These are phyloP conservation scores for Arachnomyces sp. DNA, from an alignment of 2,329 filamentous ascomycete genomes.

Conservation along the genomic window DNA sequence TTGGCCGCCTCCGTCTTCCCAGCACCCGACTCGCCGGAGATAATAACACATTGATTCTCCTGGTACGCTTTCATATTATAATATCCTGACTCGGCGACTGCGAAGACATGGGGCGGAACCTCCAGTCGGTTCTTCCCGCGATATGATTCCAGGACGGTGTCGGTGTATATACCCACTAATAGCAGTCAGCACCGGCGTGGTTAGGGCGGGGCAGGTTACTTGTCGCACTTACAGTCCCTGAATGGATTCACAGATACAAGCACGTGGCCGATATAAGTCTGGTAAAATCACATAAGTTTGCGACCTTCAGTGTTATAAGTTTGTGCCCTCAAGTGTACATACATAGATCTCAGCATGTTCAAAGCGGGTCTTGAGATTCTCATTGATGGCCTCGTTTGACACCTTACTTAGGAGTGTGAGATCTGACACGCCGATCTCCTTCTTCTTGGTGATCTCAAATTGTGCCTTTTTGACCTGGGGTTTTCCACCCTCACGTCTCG, in stretches of 20 bases:
- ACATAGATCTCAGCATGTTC: constrained; percentile 95
- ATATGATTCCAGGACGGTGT: constrained; percentile 86
- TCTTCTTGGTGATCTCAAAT: constrained; percentile 96
- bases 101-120: constrained; percentile 89
- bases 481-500: constrained; percentile 42
- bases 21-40: constrained; percentile 94
- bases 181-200: constrained; percentile 27
- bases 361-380: constrained; percentile 96
- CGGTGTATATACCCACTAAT: constrained; percentile 89
- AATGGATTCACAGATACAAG: constrained; percentile 98
- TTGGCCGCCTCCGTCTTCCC: constrained; percentile 98
- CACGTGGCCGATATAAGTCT: constrained; percentile 98
- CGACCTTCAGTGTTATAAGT: not conserved
- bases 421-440: constrained; percentile 97
- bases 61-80: constrained; percentile 99
- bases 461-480: constrained; percentile 87
- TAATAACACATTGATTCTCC: constrained; percentile 98
- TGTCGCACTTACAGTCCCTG: constrained; percentile 59
- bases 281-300: constrained; percentile 9
- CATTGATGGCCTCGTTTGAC: constrained; percentile 98
- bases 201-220: not conserved
- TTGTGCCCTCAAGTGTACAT: constrained; percentile 25
- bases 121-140: constrained; percentile 95
- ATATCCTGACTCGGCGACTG: constrained; percentile 90
- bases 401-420: constrained; percentile 97